phyloP scores from a whole-genome alignment of 805 yeast species.

The Wickerhamiella cacticola region DNA sequence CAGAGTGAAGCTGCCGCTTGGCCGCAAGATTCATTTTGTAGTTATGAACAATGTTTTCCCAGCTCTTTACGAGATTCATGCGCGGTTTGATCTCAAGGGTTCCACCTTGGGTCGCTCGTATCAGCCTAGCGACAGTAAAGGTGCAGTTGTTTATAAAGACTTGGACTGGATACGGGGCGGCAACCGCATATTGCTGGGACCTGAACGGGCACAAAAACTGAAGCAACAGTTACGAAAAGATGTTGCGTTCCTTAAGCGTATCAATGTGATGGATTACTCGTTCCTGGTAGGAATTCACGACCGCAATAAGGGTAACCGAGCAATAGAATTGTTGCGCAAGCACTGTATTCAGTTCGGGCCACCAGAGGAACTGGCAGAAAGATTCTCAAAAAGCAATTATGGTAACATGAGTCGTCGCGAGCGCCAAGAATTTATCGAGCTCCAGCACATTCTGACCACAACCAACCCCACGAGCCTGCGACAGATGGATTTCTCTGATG shows the following conservation, averaged over 20 bases:
- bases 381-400: constrained; percentile 1
- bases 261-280: constrained; percentile 94
- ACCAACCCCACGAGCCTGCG: constrained; percentile 29
- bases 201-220: constrained; percentile 47
- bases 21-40: constrained; percentile 75
- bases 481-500: constrained; percentile 26
- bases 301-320: constrained; percentile 43
- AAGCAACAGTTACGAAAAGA: constrained; percentile 63
- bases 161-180: constrained; percentile 69
- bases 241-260: constrained; percentile 53
- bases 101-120: constrained; percentile 65
- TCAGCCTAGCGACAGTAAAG: constrained; percentile 16
- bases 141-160: constrained; percentile 54
- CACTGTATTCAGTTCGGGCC: constrained; percentile 23
- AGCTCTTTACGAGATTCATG: constrained; percentile 75
- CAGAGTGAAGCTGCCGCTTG: constrained; percentile 77
- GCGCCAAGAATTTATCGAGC: constrained; percentile 26
- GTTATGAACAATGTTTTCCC: constrained; percentile 98
- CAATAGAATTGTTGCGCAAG: constrained; percentile 18
- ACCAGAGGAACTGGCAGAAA: neutral
- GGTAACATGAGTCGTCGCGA: constrained; percentile 15
- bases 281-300: constrained; percentile 81
- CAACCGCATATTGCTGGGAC: constrained; percentile 62
- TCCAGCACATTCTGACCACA: constrained; percentile 26
- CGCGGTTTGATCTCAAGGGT: constrained; percentile 85